Evolutionary conservation across 164 flowering plant species (phyloP).

Genomic region (Stephania japonica): DNA sequence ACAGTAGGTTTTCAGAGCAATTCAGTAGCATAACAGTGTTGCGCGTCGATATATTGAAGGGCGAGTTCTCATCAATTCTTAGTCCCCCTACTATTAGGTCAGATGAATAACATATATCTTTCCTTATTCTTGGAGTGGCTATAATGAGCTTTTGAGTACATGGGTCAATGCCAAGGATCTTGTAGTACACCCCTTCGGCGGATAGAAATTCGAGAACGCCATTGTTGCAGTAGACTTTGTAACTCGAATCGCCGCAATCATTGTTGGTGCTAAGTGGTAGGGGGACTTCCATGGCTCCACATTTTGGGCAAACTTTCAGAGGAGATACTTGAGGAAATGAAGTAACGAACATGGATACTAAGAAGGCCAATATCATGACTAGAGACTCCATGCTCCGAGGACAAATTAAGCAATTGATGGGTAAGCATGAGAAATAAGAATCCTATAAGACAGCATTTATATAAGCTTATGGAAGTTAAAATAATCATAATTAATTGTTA

Average conservation of each 20-base stretch:
- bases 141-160: constrained; percentile 28
- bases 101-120: constrained; percentile 35
- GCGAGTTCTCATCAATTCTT: constrained; percentile 32
- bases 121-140: constrained; percentile 30
- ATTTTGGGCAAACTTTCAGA: constrained; percentile 36
- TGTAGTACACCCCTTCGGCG: constrained; percentile 31
- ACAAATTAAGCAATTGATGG: background rate
- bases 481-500: background rate
- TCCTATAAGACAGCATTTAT: background rate
- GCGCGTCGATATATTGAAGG: constrained; percentile 46
- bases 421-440: background rate
- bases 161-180: constrained; percentile 39
- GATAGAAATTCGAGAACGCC: constrained; percentile 38
- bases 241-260: constrained; percentile 41
- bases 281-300: constrained; percentile 51
- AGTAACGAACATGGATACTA: constrained; percentile 12
- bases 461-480: background rate
- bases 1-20: constrained; percentile 34
- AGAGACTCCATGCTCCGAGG: background rate
- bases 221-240: constrained; percentile 45
- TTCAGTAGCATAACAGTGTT: constrained; percentile 53
- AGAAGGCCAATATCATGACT: constrained; percentile 5
- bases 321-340: constrained; percentile 19
- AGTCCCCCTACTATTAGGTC: constrained; percentile 42
- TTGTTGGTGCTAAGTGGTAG: constrained; percentile 48